Conservation (phyloP, 805 yeast genomes). For the Candida ficus region DNA sequence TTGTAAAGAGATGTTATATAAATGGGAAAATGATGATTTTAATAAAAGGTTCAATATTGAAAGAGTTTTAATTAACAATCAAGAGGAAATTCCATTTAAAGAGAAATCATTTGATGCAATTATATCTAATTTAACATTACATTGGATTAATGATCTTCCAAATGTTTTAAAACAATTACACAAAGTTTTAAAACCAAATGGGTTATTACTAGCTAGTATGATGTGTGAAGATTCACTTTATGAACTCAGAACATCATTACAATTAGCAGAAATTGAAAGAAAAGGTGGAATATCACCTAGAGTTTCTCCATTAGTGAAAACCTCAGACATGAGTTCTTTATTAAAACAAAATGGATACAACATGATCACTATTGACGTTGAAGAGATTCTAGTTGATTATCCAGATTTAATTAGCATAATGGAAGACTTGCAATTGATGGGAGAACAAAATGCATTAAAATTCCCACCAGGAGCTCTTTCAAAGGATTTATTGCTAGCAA, state of each 20-base stretch:
- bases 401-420: slow-evolving; percentile 66
- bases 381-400: slow-evolving; percentile 73
- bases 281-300: slow-evolving; percentile 77
- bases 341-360: slow-evolving; percentile 74
- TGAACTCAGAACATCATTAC: slow-evolving; percentile 74
- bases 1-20: slow-evolving; percentile 43
- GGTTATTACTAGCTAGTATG: slow-evolving; percentile 75
- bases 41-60: slow-evolving; percentile 41
- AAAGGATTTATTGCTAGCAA: slow-evolving; percentile 65
- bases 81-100: slow-evolving; percentile 38
- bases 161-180: slow-evolving; percentile 51
- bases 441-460: slow-evolving; percentile 69
- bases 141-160: slow-evolving; percentile 88
- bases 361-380: slow-evolving; percentile 78
- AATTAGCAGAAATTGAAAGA: slow-evolving; percentile 77
- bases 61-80: slow-evolving; percentile 65
- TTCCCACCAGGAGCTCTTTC: slow-evolving; percentile 34
- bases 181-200: slow-evolving; percentile 65
- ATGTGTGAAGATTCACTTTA: slow-evolving; percentile 83
- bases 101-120: slow-evolving; percentile 59
- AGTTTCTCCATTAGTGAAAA: slow-evolving; percentile 73
- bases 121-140: slow-evolving; percentile 65
- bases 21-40: slow-evolving; percentile 39
- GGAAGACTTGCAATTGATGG: slow-evolving; percentile 75
- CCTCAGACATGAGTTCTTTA: slow-evolving; percentile 69